Evolutionary conservation across 1,284 basidiomycete genomes (phyloP), one percentile per base, ranked within the genome.

Genomic region (Erythrobasidium hasegawianum): DNA sequence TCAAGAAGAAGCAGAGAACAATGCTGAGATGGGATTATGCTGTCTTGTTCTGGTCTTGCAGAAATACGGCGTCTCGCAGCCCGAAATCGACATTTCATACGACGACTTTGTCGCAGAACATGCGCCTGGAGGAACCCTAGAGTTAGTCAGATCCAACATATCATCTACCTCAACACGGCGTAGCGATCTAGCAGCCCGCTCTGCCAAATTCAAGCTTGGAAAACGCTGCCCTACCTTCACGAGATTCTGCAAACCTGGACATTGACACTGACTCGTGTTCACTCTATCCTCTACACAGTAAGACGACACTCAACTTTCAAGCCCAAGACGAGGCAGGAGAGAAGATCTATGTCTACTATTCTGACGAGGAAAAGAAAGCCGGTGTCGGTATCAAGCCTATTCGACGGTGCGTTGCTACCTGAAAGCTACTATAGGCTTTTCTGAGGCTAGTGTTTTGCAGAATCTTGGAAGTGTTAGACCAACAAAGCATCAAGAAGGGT

Each of bases 321-420:
- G 89, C 66, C 16, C 84, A 86, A 49, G 81, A 81, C 67, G 81
- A 83, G 24, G 86, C 88, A 26, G 79, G 81, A 27, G 87, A 93
- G 74, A 87, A 91, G 76, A 90, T 99, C 73, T 97, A 91, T 75
- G 83, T 98, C 18, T 97, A 89, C 79, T 99, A 96, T 79, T 87
- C 90, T 22, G 88, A 91, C 49, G 94, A 97, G 78, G 85, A 83
- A 76, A 93, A 88, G 71, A 65, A 65, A 53, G 61, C 61, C 26
- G 62, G 62, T 43, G 93, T 97, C 8, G 89, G 90, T 68, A 90
- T 97, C 59, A 93, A 93, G 78, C 90, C 90, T 2, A 95, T 97
- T 89, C 83, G 92, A 81, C 93, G 90, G 93, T 95, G 76, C 71
- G 88, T 81, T n/a, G n/a, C n/a, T n/a, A n/a, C n/a, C n/a, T n/a